Base-by-base conservation (phyloP, 305 asterid genomes). In the Fraxinus ornus region DNA sequence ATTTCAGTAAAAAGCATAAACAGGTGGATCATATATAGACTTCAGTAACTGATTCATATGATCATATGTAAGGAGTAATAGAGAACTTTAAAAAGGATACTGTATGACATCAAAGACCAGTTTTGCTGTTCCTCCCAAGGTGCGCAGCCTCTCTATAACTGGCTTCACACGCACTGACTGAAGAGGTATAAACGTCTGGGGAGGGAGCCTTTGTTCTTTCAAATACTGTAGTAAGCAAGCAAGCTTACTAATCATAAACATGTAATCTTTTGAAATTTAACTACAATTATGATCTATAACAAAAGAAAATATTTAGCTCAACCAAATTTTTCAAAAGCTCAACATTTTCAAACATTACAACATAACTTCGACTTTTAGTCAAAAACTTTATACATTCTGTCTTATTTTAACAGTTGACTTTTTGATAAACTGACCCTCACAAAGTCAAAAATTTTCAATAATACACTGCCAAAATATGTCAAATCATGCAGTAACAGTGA, bases 201-300 rank as follows among this genome's bases (percentile, higher is more conserved):
- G 98, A 75, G 99, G 98, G 84, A 97, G 99, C 93, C 97, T 91
- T 86, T 97, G 99, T 87, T 94, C 98, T 86, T 97, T 97, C 90
- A 94, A 83, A 90, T 97, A 97, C 99, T 97, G 95, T 74, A 87
- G 95, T 71, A 87, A 80, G 82, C 78, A 88, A 85, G 86, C 64
- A 87, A 86, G 79, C 76, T 62, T 57, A 78, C 66, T 68, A 78
- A 82, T 87, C 83, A 88, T 47, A 78, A 85, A 70, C 81, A 66
- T 55, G 68, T 49, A 81, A 76, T 41, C 36, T 74, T 76, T 36
- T 28, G 64, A 41, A 80, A 77, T 37, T 30, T 32, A 73, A 36
- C 78, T 35, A 77, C 21, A 68, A 47, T 6, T 30, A 37, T n/a
- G 68, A 39, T 28, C 44, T 75, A 33, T 35, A 66, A 80, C 79